A percentile compares a stretch with the other conserved stretches of the same genome.
Evolutionary conservation across 345 rosid species (phyloP).

Genomic region (Hypericum perforatum): DNA sequence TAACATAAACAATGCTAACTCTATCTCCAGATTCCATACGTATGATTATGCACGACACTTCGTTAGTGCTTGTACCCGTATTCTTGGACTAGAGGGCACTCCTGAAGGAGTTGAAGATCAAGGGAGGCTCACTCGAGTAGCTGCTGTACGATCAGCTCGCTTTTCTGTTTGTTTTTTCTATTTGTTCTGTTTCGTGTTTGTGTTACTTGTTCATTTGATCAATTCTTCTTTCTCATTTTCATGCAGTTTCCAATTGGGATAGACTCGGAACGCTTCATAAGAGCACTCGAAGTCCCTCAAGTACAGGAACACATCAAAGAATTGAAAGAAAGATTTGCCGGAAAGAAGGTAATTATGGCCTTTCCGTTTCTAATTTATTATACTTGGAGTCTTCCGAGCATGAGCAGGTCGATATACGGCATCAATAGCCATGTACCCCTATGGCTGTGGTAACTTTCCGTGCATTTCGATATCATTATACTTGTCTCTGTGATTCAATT

Average conservation of each 20-base stretch:
- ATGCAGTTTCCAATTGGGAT: conserved; percentile 96
- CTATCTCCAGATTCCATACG: conserved; percentile 61
- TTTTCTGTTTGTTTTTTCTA: conserved; percentile 15
- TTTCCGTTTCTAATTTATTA: conserved; percentile 1
- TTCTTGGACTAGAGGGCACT: conserved; percentile 98
- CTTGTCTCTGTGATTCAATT: too few species aligned
- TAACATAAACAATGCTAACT: conserved; percentile 3
- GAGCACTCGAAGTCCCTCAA: conserved; percentile 55
- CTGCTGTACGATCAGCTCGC: conserved; percentile 58
- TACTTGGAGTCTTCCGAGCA: background rate
- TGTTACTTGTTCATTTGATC: conserved; percentile 4
- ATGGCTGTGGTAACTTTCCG: background rate
- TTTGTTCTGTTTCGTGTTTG: conserved; percentile 8
- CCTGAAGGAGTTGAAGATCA: conserved; percentile 99
- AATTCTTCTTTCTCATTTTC: conserved; percentile 13
- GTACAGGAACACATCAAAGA: conserved; percentile 78
- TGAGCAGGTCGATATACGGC: background rate
- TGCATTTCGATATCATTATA: too few species aligned
- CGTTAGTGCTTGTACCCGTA: conserved; percentile 98
- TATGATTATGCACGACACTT: conserved; percentile 98
- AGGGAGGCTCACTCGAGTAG: conserved; percentile 91
- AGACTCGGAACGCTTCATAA: conserved; percentile 76
- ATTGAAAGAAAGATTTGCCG: conserved; percentile 82
- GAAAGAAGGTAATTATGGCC: conserved; percentile 55
- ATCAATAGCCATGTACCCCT: background rate